phyloP scores from a whole-genome alignment of 2,329 filamentous ascomycete species.

The Periconia sp. region DNA sequence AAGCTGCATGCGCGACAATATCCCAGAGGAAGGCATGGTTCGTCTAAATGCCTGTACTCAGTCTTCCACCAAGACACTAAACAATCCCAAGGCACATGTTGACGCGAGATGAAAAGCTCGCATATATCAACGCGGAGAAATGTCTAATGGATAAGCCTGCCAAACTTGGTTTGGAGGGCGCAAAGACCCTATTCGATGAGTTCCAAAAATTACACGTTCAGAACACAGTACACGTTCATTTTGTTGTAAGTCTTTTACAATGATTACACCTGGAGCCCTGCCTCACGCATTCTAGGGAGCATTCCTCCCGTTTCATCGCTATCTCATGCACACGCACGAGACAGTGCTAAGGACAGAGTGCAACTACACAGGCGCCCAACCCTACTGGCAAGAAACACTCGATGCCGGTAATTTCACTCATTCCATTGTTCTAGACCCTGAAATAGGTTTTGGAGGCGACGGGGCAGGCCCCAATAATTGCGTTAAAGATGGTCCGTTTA shows the following conservation, averaged over 20 bases:
- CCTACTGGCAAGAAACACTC: constrained; percentile 30
- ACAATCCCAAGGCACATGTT: constrained; percentile 6
- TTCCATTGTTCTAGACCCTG: constrained; percentile 18
- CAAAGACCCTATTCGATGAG: constrained; percentile 5
- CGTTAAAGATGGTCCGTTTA: constrained; percentile 25
- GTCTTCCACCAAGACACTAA: neutral
- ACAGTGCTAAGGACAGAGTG: constrained; percentile 36
- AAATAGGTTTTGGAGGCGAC: constrained; percentile 25
- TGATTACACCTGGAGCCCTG: neutral
- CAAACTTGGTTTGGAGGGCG: constrained; percentile 1
- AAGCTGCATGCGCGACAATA: neutral
- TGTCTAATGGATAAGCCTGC: constrained; percentile 9
- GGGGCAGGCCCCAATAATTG: constrained; percentile 15
- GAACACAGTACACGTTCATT: neutral
- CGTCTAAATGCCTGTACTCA: neutral
- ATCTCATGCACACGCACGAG: constrained; percentile 40
- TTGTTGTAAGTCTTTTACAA: neutral
- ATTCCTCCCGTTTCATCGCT: constrained; percentile 48
- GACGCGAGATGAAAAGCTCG: constrained; percentile 5
- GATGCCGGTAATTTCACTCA: constrained; percentile 24
- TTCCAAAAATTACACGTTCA: constrained; percentile 4
- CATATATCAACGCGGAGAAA: constrained; percentile 10
- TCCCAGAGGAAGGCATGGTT: constrained; percentile 7
- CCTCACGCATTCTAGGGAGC: constrained; percentile 9
- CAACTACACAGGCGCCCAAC: constrained; percentile 40